phyloP scores from a whole-genome alignment of 1,284 basidiomycete genomes.

The Cutaneotrichosporon cavernicola region DNA sequence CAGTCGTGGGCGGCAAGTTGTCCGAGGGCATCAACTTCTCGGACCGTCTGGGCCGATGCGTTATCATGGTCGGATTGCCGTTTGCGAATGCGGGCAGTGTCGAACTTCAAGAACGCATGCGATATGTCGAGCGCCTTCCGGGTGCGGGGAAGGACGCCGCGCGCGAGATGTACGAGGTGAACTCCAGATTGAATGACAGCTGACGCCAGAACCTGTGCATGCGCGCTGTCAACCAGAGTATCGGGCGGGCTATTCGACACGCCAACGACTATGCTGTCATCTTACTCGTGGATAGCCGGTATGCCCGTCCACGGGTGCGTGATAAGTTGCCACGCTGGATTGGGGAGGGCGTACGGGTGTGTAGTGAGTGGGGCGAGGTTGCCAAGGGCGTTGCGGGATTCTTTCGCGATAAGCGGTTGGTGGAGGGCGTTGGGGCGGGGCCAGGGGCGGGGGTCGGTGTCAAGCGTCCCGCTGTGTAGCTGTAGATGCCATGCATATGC shows the following conservation, averaged over 20 bases:
- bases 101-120: slow-evolving; percentile 88
- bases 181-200: slow-evolving; percentile 5
- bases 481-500: slow-evolving; percentile 1
- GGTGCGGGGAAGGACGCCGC: slow-evolving; percentile 68
- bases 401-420: slow-evolving; percentile 56
- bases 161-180: slow-evolving; percentile 71
- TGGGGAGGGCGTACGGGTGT: slow-evolving; percentile 62
- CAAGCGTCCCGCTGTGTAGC: background rate
- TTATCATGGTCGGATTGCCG: slow-evolving; percentile 86
- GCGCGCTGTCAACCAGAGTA: slow-evolving; percentile 95
- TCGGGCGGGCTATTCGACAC: slow-evolving; percentile 89
- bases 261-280: slow-evolving; percentile 77
- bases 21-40: slow-evolving; percentile 97
- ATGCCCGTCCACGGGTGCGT: slow-evolving; percentile 65
- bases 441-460: background rate
- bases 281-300: slow-evolving; percentile 79
- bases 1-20: slow-evolving; percentile 93
- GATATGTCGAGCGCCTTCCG: slow-evolving; percentile 63
- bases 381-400: slow-evolving; percentile 70
- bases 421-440: background rate
- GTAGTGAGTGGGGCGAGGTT: slow-evolving; percentile 70
- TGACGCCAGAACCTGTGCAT: slow-evolving; percentile 75
- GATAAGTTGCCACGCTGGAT: slow-evolving; percentile 87
- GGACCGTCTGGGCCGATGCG: slow-evolving; percentile 81
- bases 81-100: slow-evolving; percentile 89